These are phyloP conservation scores for Aspergillus biplanus DNA, from an alignment of 495 filamentous ascomycete genomes.

Conservation along the genomic window DNA sequence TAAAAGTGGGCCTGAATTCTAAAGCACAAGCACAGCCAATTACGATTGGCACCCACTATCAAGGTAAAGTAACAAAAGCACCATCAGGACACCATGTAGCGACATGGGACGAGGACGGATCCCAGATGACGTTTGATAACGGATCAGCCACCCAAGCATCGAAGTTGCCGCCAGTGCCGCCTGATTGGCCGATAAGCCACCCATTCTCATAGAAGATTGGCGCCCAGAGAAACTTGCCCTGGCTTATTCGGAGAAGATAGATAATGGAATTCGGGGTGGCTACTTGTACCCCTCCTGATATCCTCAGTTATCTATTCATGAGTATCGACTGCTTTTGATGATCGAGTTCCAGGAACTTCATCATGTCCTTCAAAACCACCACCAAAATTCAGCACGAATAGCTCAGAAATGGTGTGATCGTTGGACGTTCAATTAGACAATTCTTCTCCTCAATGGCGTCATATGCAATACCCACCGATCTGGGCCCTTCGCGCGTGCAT, in stretches of 20 bases:
- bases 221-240: neutral
- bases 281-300: neutral
- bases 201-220: neutral
- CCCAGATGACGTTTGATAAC: constrained; percentile 9
- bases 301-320: neutral
- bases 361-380: neutral
- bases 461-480: neutral
- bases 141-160: constrained; percentile 2
- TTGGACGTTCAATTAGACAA: neutral
- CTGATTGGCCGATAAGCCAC: neutral
- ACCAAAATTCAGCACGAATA: neutral
- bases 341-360: neutral
- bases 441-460: neutral
- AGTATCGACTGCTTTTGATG: neutral
- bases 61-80: neutral
- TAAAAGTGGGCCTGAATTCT: neutral
- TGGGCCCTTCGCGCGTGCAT: neutral
- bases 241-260: neutral
- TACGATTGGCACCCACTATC: neutral
- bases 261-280: neutral
- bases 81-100: neutral
- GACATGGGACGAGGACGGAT: neutral
- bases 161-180: neutral
- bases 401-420: neutral
- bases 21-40: neutral